Conservation (phyloP, 345 rosid species). For the Bruguiera sexangula region DNA sequence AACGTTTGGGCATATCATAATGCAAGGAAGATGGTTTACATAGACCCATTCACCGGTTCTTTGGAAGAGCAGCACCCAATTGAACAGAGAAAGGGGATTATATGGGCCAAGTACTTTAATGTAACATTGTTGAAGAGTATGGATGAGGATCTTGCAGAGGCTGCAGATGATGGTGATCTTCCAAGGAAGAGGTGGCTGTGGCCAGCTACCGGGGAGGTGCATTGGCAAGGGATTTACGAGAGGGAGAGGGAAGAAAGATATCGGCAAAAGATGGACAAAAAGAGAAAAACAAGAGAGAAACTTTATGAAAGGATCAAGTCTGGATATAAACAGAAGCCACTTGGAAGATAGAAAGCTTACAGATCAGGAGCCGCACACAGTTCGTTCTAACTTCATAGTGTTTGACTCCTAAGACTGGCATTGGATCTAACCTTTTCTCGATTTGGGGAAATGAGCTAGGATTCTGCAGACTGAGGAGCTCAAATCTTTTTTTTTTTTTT, state of each 20-base stretch:
- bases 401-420: background rate
- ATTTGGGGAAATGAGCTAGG: slow-evolving; percentile 1
- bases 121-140: slow-evolving; percentile 71
- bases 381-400: background rate
- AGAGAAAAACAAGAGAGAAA: slow-evolving; percentile 77
- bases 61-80: slow-evolving; percentile 74
- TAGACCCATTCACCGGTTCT: slow-evolving; percentile 68
- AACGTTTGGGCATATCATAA: slow-evolving; percentile 98
- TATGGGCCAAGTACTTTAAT: slow-evolving; percentile 83
- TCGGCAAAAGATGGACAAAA: slow-evolving; percentile 89
- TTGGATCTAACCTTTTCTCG: background rate
- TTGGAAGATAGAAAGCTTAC: slow-evolving; percentile 39
- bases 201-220: slow-evolving; percentile 94
- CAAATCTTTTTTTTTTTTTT: background rate
- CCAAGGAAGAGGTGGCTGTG: slow-evolving; percentile 81
- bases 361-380: background rate
- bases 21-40: slow-evolving; percentile 79
- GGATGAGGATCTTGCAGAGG: slow-evolving; percentile 99
- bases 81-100: slow-evolving; percentile 52
- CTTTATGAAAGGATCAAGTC: slow-evolving; percentile 54
- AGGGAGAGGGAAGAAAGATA: slow-evolving; percentile 94
- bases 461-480: slow-evolving; percentile 7
- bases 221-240: slow-evolving; percentile 95
- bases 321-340: slow-evolving; percentile 79
- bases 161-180: slow-evolving; percentile 83